phyloP scores from a whole-genome alignment of 2,329 filamentous ascomycete species.

The Alternaria alternata region DNA sequence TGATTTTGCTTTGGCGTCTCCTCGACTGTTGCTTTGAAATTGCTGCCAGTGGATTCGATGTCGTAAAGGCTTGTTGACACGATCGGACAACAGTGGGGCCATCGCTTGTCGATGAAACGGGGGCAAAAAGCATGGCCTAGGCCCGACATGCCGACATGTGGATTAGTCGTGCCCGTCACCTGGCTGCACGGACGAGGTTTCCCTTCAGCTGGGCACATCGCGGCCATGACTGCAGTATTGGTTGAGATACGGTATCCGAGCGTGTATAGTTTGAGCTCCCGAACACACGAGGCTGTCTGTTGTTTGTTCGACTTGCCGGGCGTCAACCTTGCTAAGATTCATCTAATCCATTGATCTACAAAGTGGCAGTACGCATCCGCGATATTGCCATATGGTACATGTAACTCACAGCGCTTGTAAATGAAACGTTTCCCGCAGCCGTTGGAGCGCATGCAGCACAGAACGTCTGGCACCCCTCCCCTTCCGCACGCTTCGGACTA shows the following conservation, averaged over 20 bases:
- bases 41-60: slow-evolving; percentile 4
- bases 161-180: background rate
- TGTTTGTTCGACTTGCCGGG: background rate
- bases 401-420: background rate
- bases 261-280: background rate
- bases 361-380: background rate
- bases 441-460: background rate
- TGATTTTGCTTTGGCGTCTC: background rate
- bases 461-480: background rate
- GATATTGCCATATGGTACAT: background rate
- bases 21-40: slow-evolving; percentile 5
- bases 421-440: background rate
- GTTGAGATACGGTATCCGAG: background rate
- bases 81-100: slow-evolving; percentile 20
- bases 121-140: slow-evolving; percentile 6
- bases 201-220: background rate
- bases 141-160: slow-evolving; percentile 10
- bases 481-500: background rate
- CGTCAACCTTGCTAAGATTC: background rate
- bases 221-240: slow-evolving; percentile 1
- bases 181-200: background rate
- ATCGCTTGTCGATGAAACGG: slow-evolving; percentile 4
- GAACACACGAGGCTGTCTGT: background rate
- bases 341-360: background rate
- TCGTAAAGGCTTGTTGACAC: slow-evolving; percentile 6